These are phyloP conservation scores for Afroboletus lepidellus DNA, from an alignment of 1,284 basidiomycete species.

Conservation along the genomic window DNA sequence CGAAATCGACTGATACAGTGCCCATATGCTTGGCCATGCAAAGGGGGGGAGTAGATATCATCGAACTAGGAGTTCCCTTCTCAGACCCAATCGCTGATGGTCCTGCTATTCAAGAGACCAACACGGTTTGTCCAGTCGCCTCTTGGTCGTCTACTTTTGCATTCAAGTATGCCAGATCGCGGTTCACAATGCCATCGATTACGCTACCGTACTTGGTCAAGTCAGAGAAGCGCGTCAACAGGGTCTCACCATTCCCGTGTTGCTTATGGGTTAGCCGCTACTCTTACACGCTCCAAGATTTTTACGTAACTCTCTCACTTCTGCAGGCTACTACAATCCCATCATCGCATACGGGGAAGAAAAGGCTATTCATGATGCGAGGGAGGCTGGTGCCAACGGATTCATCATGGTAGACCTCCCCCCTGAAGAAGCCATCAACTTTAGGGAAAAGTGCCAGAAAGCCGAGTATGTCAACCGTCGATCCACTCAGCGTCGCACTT, in stretches of 20 bases:
- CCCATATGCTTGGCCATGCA: conserved; percentile 90
- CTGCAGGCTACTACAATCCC: conserved; percentile 92
- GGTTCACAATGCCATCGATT: conserved; percentile 76
- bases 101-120: conserved; percentile 87
- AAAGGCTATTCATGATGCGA: conserved; percentile 87
- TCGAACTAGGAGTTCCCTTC: conserved; percentile 96
- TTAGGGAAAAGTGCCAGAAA: conserved; percentile 84
- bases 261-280: conserved; percentile 80
- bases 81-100: conserved; percentile 97
- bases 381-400: conserved; percentile 89
- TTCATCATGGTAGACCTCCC: conserved; percentile 98
- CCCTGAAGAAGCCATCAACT: conserved; percentile 91
- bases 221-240: conserved; percentile 77
- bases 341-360: conserved; percentile 94
- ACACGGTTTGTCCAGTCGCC: conserved; percentile 61
- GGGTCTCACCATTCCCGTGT: conserved; percentile 83
- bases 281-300: background rate
- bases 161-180: conserved; percentile 60
- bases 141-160: background rate
- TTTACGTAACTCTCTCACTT: background rate
- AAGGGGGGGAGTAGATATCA: conserved; percentile 90
- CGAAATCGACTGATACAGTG: conserved; percentile 77
- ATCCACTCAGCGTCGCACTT: background rate
- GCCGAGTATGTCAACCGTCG: conserved; percentile 57
- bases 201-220: conserved; percentile 71